A percentile compares a stretch with the other conserved stretches of the same genome.
Evolutionary conservation across 129 eudicot species (phyloP).

Genomic region (Pseudognaphalium luteoalbum): DNA sequence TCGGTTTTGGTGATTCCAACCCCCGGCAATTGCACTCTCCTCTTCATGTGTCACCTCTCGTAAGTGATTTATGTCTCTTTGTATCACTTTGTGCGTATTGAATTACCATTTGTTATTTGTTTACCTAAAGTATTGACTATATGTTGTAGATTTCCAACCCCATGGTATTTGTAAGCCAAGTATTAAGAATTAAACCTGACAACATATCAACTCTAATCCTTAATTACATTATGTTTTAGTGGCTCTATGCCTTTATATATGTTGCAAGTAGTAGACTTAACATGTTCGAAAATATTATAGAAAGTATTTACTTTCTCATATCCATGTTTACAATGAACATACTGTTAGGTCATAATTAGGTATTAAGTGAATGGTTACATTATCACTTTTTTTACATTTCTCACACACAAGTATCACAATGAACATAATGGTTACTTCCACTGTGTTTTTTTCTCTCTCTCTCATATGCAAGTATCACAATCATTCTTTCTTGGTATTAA

Average conservation of each 20-base stretch:
- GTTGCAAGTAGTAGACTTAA: not conserved
- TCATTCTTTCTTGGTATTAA: not conserved
- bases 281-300: not conserved
- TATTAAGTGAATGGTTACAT: not conserved
- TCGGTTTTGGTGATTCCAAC: not conserved
- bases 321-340: not conserved
- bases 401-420: not conserved
- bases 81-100: constrained; percentile 9
- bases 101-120: not conserved
- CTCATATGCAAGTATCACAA: not conserved
- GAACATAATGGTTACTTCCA: not conserved
- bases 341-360: not conserved
- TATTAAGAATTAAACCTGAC: not conserved
- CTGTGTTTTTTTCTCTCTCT: not conserved
- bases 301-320: not conserved
- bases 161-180: not conserved
- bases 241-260: not conserved
- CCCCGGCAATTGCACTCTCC: not conserved
- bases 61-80: not conserved
- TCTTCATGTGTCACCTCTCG: not conserved
- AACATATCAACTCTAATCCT: not conserved
- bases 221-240: not conserved
- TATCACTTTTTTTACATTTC: too few relatives aligned
- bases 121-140: not conserved
- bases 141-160: not conserved